These are phyloP conservation scores for Rhizopogon parksii DNA, from an alignment of 1,284 basidiomycete genomes.

Conservation along the genomic window DNA sequence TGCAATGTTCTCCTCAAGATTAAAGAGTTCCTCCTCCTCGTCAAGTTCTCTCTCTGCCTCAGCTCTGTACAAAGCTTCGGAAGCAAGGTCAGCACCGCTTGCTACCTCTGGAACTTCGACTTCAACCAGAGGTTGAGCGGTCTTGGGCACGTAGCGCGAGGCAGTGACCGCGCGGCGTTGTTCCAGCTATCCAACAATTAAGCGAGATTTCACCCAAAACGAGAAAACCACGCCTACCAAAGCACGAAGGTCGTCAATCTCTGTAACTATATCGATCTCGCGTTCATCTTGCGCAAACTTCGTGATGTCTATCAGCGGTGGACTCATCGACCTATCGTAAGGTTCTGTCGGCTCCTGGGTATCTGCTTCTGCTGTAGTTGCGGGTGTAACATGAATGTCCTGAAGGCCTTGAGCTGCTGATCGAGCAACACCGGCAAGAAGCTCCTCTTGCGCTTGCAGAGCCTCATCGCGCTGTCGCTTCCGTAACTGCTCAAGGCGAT, in stretches of 20 bases:
- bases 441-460: slow-evolving; percentile 83
- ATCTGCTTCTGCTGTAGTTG: slow-evolving; percentile 33
- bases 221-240: slow-evolving; percentile 46
- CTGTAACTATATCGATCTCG: slow-evolving; percentile 69
- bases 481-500: slow-evolving; percentile 91
- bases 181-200: slow-evolving; percentile 46
- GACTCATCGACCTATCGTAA: slow-evolving; percentile 83
- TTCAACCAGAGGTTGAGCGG: slow-evolving; percentile 44
- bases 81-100: slow-evolving; percentile 70
- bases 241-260: slow-evolving; percentile 55
- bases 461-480: slow-evolving; percentile 95
- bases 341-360: slow-evolving; percentile 59
- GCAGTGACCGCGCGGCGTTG: slow-evolving; percentile 73
- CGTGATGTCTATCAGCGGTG: slow-evolving; percentile 61
- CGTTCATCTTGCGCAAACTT: slow-evolving; percentile 71
- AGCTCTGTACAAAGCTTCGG: slow-evolving; percentile 79
- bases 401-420: slow-evolving; percentile 38
- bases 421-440: slow-evolving; percentile 73
- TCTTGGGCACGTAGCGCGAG: slow-evolving; percentile 80
- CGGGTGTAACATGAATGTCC: slow-evolving; percentile 32
- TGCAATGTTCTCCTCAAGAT: slow-evolving; percentile 80
- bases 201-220: slow-evolving; percentile 4
- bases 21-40: slow-evolving; percentile 92
- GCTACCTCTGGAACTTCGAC: slow-evolving; percentile 43
- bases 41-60: slow-evolving; percentile 90